Base-by-base conservation (phyloP, 768 basidiomycete genomes). In the Lentinula boryana region DNA sequence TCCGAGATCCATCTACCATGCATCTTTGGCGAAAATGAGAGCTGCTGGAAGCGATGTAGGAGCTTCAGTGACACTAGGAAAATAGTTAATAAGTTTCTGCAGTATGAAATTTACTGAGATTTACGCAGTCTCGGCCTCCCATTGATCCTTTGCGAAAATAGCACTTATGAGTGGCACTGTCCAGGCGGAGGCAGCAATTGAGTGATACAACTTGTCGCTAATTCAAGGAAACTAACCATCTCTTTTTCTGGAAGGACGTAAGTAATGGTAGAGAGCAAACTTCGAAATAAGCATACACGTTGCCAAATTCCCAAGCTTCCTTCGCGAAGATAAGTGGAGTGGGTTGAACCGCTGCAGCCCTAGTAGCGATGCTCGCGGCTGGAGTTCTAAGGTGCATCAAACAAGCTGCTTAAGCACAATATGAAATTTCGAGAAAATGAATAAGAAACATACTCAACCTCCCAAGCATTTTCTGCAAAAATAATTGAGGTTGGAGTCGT, bases 131-230 rank as follows among this genome's bases (percentile, higher is more conserved):
- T 44, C 31, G 3, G 54, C 60, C 36, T 64, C 65, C 65, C 63
- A 66, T 46, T 66, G 61, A n/a, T 41, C 50, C 31, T 64, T 53
- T 4, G 65, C 65, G 41, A 66, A 66, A 40, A 64, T 46, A 5
- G 41, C 23, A 38, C 46, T 48, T 23, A 12, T 23, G 16, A 18
- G 16, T 23, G 46, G 9, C 36, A 13, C 36, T 38, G 36, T 5
- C 13, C 36, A 13, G 1, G 13, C 27, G 27, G 27, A 27, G 27
- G 27, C 27, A 27, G 27, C 27, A 27, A 27, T 27, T 27, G 36
- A 38, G 36, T 13, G 36, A 38, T 8, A 38, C 36, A 38, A 5
- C 2, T 8, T 5, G 13, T 38, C 36, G 36, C 13, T 38, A 0
- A 38, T 38, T 38, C 36, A 13, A 38, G 13, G 36, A 0, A 38